A percentile compares a stretch with the other conserved stretches of the same genome.
These are phyloP conservation scores for Yamadazyma akitaensis DNA, from an alignment of 805 yeast genomes.

Conservation along the genomic window DNA sequence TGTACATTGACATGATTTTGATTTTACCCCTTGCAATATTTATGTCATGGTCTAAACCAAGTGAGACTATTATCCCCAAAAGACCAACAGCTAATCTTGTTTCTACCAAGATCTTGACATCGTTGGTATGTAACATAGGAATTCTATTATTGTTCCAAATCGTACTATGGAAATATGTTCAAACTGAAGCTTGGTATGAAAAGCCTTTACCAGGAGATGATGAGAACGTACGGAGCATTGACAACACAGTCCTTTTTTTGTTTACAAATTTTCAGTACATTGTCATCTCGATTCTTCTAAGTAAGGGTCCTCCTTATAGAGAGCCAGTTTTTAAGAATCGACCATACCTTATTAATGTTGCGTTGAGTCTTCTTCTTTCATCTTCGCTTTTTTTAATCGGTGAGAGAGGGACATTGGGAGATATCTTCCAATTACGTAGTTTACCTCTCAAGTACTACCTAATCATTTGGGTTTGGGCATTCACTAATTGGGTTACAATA, in stretches of 20 bases:
- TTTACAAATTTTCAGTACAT: constrained; percentile 88
- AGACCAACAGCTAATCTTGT: constrained; percentile 94
- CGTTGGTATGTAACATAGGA: constrained; percentile 74
- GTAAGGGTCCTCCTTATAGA: constrained; percentile 92
- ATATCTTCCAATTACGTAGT: constrained; percentile 71
- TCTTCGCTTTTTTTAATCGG: constrained; percentile 51
- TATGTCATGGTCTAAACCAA: constrained; percentile 97
- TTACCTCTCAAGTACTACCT: constrained; percentile 50
- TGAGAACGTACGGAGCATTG: constrained; percentile 78
- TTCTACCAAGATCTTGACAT: constrained; percentile 80
- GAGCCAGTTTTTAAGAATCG: constrained; percentile 62
- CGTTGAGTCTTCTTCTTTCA: constrained; percentile 49
- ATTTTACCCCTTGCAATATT: constrained; percentile 93
- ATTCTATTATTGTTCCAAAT: constrained; percentile 65
- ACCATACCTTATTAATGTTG: constrained; percentile 69
- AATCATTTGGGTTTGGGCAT: constrained; percentile 45
- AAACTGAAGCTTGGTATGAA: constrained; percentile 67
- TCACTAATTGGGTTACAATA: constrained; percentile 48
- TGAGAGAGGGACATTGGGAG: constrained; percentile 54
- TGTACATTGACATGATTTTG: constrained; percentile 86
- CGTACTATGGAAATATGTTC: constrained; percentile 59
- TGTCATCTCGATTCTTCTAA: constrained; percentile 73
- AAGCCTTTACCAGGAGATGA: constrained; percentile 75
- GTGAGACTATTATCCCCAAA: constrained; percentile 52
- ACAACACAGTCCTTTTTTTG: constrained; percentile 81